phyloP scores from a whole-genome alignment of 129 eudicot genomes.

The Artemisia annua region DNA sequence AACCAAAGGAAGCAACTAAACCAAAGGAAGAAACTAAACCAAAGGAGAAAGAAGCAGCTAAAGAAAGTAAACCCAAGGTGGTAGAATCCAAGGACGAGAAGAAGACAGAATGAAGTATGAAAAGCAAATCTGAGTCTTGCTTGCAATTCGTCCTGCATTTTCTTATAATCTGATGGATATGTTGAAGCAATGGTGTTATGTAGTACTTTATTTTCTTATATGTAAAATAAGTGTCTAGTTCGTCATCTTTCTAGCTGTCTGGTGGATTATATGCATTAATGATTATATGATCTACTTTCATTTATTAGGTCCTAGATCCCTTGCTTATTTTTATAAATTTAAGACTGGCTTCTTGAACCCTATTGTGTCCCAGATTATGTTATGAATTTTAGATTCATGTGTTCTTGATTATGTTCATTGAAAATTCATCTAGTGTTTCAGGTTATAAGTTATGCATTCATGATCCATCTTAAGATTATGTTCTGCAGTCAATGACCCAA shows the following conservation, averaged over 20 bases:
- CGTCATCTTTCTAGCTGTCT: conserved; percentile 15
- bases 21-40: conserved; percentile 24
- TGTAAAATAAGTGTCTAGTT: conserved; percentile 10
- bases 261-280: conserved; percentile 7
- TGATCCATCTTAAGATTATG: conserved; percentile 12
- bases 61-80: conserved; percentile 16
- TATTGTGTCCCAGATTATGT: conserved; percentile 2
- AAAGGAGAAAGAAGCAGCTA: conserved; percentile 26
- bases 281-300: conserved; percentile 5
- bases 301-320: conserved; percentile 5
- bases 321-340: neutral
- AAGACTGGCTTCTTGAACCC: neutral
- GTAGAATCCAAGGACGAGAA: conserved; percentile 36
- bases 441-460: too few species aligned
- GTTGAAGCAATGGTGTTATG: conserved; percentile 10
- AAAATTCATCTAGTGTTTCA: conserved; percentile 10
- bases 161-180: conserved; percentile 1
- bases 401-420: neutral
- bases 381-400: conserved; percentile 13
- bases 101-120: conserved; percentile 27
- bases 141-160: conserved; percentile 9
- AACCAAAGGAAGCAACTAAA: conserved; percentile 45
- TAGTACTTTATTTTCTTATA: neutral
- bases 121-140: conserved; percentile 6
- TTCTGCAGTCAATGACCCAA: conserved; percentile 1